Conservation (phyloP, 495 filamentous ascomycete genomes). For the Antarctomyces pellizariae region DNA sequence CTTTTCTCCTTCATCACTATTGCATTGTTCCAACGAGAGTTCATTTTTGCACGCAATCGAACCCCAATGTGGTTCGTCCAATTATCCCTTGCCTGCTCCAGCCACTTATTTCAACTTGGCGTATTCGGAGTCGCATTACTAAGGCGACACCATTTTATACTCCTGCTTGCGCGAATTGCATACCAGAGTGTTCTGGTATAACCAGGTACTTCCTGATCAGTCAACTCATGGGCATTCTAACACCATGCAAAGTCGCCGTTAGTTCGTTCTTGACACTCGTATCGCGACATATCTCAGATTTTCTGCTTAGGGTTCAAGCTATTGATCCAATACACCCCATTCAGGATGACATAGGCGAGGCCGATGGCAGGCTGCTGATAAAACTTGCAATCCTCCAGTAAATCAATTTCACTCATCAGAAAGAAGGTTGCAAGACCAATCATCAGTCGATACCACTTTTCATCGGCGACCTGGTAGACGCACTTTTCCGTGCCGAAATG, state of each 20-base stretch:
- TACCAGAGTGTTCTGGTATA: slow-evolving; percentile 33
- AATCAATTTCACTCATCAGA: slow-evolving; percentile 35
- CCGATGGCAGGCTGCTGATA: slow-evolving; percentile 33
- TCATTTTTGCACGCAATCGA: no score
- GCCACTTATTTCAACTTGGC: slow-evolving; percentile 26
- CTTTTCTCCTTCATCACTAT: no score
- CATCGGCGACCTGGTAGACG: slow-evolving; percentile 21
- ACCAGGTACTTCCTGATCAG: slow-evolving; percentile 16
- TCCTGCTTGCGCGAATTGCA: slow-evolving; percentile 26
- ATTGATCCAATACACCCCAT: slow-evolving; percentile 33
- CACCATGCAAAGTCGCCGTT: slow-evolving; percentile 13
- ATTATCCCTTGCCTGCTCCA: slow-evolving; percentile 22
- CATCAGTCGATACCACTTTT: slow-evolving; percentile 20
- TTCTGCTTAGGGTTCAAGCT: slow-evolving; percentile 21
- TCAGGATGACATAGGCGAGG: slow-evolving; percentile 30
- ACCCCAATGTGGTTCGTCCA: no score
- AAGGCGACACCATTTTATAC: slow-evolving; percentile 23
- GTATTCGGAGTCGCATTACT: slow-evolving; percentile 25
- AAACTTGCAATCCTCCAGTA: slow-evolving; percentile 38
- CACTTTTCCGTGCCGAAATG: slow-evolving; percentile 36
- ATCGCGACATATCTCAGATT: slow-evolving; percentile 28
- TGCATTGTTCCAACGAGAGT: no score
- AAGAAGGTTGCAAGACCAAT: slow-evolving; percentile 33
- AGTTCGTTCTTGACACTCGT: slow-evolving; percentile 18
- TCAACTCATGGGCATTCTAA: slow-evolving; percentile 6